Conservation (phyloP, 2,329 filamentous ascomycete genomes). For the Botrytis sinoallii region DNA sequence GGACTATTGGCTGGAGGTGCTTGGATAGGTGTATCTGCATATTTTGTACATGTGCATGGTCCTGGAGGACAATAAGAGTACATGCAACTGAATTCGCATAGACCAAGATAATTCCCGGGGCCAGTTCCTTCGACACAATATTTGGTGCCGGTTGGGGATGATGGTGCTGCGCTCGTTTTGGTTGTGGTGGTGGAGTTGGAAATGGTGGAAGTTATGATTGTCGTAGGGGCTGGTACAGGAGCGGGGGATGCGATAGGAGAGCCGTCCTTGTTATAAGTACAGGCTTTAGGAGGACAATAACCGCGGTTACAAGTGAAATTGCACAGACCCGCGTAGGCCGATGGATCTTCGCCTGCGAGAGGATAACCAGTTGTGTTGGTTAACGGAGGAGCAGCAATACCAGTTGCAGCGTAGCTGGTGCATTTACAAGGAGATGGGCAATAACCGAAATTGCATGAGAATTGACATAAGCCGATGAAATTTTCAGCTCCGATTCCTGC, state of each 20-base stretch:
- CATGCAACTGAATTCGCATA: slow-evolving; percentile 38
- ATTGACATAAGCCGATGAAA: slow-evolving; percentile 40
- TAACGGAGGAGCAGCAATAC: background rate
- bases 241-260: background rate
- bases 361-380: slow-evolving; percentile 8
- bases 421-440: slow-evolving; percentile 26
- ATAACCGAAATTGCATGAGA: slow-evolving; percentile 30
- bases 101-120: slow-evolving; percentile 39
- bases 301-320: slow-evolving; percentile 33
- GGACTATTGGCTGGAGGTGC: slow-evolving; percentile 32
- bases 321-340: slow-evolving; percentile 32
- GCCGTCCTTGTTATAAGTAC: slow-evolving; percentile 1
- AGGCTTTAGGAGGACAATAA: slow-evolving; percentile 26
- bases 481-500: slow-evolving; percentile 36
- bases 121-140: slow-evolving; percentile 31
- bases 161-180: slow-evolving; percentile 21
- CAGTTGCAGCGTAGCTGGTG: background rate
- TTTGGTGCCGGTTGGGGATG: slow-evolving; percentile 12
- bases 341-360: slow-evolving; percentile 2
- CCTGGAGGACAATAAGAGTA: slow-evolving; percentile 32
- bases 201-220: background rate
- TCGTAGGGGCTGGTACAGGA: background rate
- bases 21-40: slow-evolving; percentile 21
- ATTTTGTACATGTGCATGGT: slow-evolving; percentile 30
- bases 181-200: background rate